phyloP scores from a whole-genome alignment of 1,139 yeast genomes.

The Geotrichum macrosporum region DNA sequence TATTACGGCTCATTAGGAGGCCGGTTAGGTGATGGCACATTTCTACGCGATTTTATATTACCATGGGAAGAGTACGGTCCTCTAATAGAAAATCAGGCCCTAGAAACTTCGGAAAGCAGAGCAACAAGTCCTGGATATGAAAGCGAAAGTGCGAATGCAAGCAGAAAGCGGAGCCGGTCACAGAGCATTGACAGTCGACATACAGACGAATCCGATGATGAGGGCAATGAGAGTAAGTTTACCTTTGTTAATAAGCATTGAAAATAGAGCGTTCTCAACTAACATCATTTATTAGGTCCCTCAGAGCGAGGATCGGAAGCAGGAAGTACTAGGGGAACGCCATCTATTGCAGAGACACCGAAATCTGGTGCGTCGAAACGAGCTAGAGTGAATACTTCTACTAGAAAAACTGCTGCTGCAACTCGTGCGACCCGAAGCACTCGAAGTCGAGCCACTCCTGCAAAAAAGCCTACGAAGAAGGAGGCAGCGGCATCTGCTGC shows the following conservation, averaged over 20 bases:
- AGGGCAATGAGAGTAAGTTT: slow-evolving; percentile 9
- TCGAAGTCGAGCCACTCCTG: slow-evolving; percentile 18
- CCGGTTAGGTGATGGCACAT: slow-evolving; percentile 18
- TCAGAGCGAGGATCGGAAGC: slow-evolving; percentile 13
- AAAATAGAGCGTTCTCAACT: not conserved
- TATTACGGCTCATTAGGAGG: slow-evolving; percentile 20
- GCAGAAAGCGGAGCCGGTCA: slow-evolving; percentile 20
- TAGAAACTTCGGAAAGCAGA: slow-evolving; percentile 26
- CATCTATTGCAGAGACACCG: slow-evolving; percentile 12
- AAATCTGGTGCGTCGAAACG: slow-evolving; percentile 17
- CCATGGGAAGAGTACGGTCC: slow-evolving; percentile 47
- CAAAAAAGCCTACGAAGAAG: slow-evolving; percentile 13
- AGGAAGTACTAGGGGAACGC: slow-evolving; percentile 15
- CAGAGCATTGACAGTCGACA: slow-evolving; percentile 9
- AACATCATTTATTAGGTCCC: not conserved
- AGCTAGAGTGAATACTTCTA: slow-evolving; percentile 20
- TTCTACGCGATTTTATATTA: slow-evolving; percentile 39
- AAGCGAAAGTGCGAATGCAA: slow-evolving; percentile 16
- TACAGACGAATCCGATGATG: slow-evolving; percentile 14
- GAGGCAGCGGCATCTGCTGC: slow-evolving; percentile 19
- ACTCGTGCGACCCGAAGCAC: slow-evolving; percentile 16
- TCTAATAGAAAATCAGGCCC: slow-evolving; percentile 41
- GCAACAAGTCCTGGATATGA: slow-evolving; percentile 21
- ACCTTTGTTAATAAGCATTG: not conserved
- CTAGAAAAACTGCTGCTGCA: slow-evolving; percentile 17